Percentiles rank a stretch among this genome's conserved stretches.
Conservation (phyloP, 2,329 filamentous ascomycete genomes). For the Aspergillus niger region DNA sequence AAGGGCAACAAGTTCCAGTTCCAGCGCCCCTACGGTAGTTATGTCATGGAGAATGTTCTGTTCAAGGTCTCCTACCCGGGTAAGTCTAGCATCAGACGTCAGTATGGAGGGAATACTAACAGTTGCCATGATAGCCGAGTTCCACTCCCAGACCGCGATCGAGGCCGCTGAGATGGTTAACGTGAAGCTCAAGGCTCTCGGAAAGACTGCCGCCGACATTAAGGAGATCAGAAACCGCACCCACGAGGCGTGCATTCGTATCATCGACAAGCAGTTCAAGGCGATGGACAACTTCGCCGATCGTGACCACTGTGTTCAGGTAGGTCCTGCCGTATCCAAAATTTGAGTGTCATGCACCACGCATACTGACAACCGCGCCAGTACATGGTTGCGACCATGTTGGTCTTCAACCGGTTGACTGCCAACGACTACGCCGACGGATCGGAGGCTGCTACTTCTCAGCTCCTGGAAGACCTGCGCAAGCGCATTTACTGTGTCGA, state of each 20-base stretch:
- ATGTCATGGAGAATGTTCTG: constrained; percentile 99
- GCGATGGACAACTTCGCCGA: constrained; percentile 99
- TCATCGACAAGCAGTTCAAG: constrained; percentile 99
- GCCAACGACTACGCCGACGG: constrained; percentile 93
- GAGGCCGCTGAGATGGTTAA: constrained; percentile 90
- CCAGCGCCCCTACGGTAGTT: constrained; percentile 94
- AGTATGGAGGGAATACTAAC: not conserved
- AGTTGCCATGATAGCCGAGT: constrained; percentile 65
- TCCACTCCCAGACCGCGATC: constrained; percentile 97
- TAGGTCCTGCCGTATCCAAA: constrained; percentile 27
- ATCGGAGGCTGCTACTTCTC: constrained; percentile 85
- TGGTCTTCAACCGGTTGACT: constrained; percentile 89
- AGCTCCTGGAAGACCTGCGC: constrained; percentile 85
- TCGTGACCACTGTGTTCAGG: constrained; percentile 97
- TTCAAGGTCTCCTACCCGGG: constrained; percentile 99
- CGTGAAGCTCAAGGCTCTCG: constrained; percentile 76
- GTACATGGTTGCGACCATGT: constrained; percentile 98
- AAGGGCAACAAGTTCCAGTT: constrained; percentile 95
- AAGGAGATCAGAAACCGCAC: constrained; percentile 91
- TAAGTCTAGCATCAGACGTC: constrained; percentile 46
- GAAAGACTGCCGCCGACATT: constrained; percentile 92
- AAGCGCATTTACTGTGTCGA: constrained; percentile 95
- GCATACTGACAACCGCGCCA: constrained; percentile 31
- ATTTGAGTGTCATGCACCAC: not conserved
- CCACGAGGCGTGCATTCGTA: constrained; percentile 96